A percentile compares a stretch with the other conserved stretches of the same genome.
Evolutionary conservation across 2,329 filamentous ascomycete genomes (phyloP).

Genomic region (Sclerotinia trifoliorum): DNA sequence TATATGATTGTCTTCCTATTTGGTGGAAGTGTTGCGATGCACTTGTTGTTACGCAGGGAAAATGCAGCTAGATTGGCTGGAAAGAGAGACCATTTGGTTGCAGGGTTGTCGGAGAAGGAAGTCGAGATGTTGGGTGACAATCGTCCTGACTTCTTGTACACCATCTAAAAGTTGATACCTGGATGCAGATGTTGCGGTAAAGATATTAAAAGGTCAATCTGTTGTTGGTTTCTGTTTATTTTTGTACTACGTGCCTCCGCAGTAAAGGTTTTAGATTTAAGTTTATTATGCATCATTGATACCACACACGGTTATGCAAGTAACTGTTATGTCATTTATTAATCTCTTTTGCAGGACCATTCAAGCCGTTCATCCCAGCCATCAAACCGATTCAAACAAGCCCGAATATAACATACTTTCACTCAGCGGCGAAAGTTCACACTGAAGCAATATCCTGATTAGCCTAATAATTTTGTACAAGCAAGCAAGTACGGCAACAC

Average conservation of each 20-base stretch:
- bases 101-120: slow-evolving; percentile 61
- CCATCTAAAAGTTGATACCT: slow-evolving; percentile 44
- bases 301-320: not conserved
- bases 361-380: not conserved
- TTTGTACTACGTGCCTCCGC: not conserved
- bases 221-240: not conserved
- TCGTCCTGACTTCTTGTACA: slow-evolving; percentile 70
- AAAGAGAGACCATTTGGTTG: slow-evolving; percentile 58
- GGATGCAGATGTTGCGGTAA: not conserved
- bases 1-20: slow-evolving; percentile 70
- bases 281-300: not conserved
- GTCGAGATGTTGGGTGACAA: slow-evolving; percentile 66
- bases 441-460: not conserved
- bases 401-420: not conserved
- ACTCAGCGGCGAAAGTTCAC: not conserved
- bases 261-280: not conserved
- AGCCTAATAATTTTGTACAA: not conserved
- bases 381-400: not conserved
- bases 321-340: not conserved
- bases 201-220: not conserved
- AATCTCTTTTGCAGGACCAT: not conserved
- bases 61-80: slow-evolving; percentile 66
- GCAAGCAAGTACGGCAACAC: slow-evolving; percentile 1
- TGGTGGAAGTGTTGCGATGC: slow-evolving; percentile 67
- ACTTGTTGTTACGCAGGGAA: slow-evolving; percentile 60